Evolutionary conservation across 192 early-diverging fungal genomes (phyloP).

Genomic region (Podila minutissima): DNA sequence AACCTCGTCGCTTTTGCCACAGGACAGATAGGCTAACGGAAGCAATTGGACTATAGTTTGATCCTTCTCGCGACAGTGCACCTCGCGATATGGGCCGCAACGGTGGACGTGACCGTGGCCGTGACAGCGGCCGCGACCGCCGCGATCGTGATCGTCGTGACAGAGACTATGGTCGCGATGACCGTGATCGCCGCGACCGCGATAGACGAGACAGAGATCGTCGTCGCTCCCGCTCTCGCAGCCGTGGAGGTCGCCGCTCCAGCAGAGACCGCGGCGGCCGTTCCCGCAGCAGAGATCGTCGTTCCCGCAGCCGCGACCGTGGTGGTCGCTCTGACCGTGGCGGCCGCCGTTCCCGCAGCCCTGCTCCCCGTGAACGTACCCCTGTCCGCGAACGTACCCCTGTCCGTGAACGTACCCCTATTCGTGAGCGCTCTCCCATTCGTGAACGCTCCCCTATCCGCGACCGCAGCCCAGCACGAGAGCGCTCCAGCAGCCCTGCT

Average conservation of each 20-base stretch:
- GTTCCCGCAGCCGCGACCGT: conserved; percentile 54
- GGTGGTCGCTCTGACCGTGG: conserved; percentile 47
- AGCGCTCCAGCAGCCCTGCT: conserved; percentile 28
- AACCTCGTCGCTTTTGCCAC: not conserved
- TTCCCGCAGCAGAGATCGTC: conserved; percentile 61
- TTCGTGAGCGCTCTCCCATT: conserved; percentile 9
- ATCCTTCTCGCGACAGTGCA: conserved; percentile 37
- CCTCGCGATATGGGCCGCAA: conserved; percentile 52
- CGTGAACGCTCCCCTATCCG: conserved; percentile 21
- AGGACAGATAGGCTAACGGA: conserved; percentile 1
- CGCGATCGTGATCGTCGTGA: conserved; percentile 53
- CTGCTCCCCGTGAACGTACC: conserved; percentile 16
- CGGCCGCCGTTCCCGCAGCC: conserved; percentile 54
- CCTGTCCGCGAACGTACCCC: conserved; percentile 21
- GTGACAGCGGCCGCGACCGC: conserved; percentile 33
- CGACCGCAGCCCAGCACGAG: conserved; percentile 6
- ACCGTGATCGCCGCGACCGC: conserved; percentile 60
- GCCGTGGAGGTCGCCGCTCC: conserved; percentile 42
- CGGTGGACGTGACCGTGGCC: conserved; percentile 20
- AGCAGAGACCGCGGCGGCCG: conserved; percentile 48
- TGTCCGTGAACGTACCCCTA: conserved; percentile 19
- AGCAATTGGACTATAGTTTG: conserved; percentile 16
- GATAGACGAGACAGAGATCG: conserved; percentile 57
- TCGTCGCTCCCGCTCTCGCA: conserved; percentile 63
- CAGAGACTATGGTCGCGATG: conserved; percentile 53